Base-by-base conservation (phyloP, 495 filamentous ascomycete genomes). In the Saxophila tyrrhenica region DNA sequence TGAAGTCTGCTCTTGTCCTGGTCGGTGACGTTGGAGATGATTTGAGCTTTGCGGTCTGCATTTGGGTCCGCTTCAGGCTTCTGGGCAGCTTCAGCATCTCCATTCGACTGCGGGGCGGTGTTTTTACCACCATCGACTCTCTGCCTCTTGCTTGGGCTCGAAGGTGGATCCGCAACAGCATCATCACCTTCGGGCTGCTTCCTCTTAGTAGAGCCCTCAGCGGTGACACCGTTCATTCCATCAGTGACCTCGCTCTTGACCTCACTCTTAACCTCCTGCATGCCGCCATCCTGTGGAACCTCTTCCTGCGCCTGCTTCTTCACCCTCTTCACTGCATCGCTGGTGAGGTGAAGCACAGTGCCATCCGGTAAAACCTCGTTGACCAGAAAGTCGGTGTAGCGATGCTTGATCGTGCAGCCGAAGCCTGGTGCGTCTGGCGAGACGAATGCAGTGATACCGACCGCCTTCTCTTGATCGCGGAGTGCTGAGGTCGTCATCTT, bases 381-480 rank as follows among this genome's bases (percentile, higher is more conserved):
- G 53, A 98, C 92, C 47, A 91, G 71, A 67, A 98, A 98, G 65
- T 98, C 92, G 15, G 90, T 94, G 69, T 89, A 98, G 60, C 88
- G 58, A 48, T 64, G 62, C 60, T 70, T 71, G 38, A 69, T 47
- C 1, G 62, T 56, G 22, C 68, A 68, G 2, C 42, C 25, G 47
- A 69, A 68, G 7, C 68, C 61, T 7, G 59, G 41, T 44, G 56
- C 48, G 16, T 65, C 53, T 45, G 62, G 59, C 25, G 55, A 52
- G n/a, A 68, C 62, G 51, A 62, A 68, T 32, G 57, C 61, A 8
- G 59, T 62, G 39, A 70, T 68, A 3, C 67, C 65, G 0, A 63
- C 67, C 43, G 53, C 64, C 13, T 50, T 25, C 38, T 69, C 64
- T 38, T 58, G 61, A 3, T 44, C n/a, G 8, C 17, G 29, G 7